phyloP scores from a whole-genome alignment of 768 basidiomycete species.

The Agaricus sinodeliciosus region DNA sequence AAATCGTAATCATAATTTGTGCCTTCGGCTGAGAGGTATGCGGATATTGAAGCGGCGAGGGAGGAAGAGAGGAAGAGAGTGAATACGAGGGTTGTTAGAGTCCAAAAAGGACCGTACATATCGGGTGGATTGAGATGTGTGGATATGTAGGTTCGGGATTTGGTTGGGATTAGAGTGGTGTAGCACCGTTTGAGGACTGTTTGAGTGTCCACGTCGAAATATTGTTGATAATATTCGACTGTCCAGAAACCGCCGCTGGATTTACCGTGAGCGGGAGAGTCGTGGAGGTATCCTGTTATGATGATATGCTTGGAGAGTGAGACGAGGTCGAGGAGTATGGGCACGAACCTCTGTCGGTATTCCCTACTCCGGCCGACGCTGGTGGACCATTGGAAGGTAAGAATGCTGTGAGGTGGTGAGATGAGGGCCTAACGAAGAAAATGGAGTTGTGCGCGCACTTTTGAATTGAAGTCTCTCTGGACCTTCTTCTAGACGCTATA shows the following conservation, averaged over 20 bases:
- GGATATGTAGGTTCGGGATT: constrained; percentile 49
- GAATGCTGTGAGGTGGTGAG: constrained; percentile 37
- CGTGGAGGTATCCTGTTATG: constrained; percentile 55
- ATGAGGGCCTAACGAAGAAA: neutral
- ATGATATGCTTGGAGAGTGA: neutral
- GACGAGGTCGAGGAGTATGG: neutral
- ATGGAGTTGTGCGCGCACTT: constrained; percentile 29
- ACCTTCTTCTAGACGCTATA: constrained; percentile 49
- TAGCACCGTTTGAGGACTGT: constrained; percentile 73
- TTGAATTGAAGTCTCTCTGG: constrained; percentile 69
- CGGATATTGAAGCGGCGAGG: constrained; percentile 79
- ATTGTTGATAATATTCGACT: constrained; percentile 79
- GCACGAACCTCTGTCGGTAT: constrained; percentile 43
- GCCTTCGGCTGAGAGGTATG: constrained; percentile 67
- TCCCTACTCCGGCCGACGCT: constrained; percentile 34
- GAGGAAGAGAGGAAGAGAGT: constrained; percentile 91
- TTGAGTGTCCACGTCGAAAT: constrained; percentile 84
- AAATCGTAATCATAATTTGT: constrained; percentile 76
- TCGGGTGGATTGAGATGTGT: constrained; percentile 64
- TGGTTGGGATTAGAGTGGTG: constrained; percentile 69
- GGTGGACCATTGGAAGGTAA: constrained; percentile 37
- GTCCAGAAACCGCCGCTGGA: constrained; percentile 63
- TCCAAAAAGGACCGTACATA: constrained; percentile 95
- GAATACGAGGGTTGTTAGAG: constrained; percentile 91
- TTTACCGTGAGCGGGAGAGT: constrained; percentile 39